A percentile compares a stretch with the other conserved stretches of the same genome.
These are phyloP conservation scores for Morella rubra DNA, from an alignment of 306 rosid species.

Conservation along the genomic window DNA sequence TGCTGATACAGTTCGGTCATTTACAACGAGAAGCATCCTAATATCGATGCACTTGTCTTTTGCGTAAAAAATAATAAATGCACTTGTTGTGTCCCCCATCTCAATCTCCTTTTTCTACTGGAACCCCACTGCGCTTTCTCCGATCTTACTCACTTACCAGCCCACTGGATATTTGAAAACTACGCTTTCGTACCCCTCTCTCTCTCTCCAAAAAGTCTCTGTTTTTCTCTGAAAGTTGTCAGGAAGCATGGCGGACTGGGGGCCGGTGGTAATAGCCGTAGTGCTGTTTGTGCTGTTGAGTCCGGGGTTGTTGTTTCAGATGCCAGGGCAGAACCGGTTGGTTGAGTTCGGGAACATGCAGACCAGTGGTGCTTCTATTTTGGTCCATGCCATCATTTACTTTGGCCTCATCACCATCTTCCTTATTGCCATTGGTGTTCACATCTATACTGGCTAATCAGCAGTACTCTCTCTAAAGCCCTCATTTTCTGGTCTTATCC, in stretches of 20 bases:
- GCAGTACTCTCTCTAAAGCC: no score
- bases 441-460: conserved; percentile 55
- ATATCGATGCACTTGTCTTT: conserved; percentile 3
- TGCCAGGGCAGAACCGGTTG: conserved; percentile 49
- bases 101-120: not conserved
- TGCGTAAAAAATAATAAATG: no score
- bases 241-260: conserved; percentile 76
- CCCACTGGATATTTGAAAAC: not conserved
- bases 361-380: conserved; percentile 69
- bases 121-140: conserved; percentile 1
- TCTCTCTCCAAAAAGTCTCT: not conserved
- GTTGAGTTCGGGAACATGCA: conserved; percentile 77
- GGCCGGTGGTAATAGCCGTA: conserved; percentile 76
- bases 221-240: not conserved
- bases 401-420: conserved; percentile 84
- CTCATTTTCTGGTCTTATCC: no score
- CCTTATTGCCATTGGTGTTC: conserved; percentile 69
- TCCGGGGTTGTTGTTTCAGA: conserved; percentile 76
- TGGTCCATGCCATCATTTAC: conserved; percentile 74
- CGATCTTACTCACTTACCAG: conserved; percentile 2
- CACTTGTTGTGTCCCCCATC: not conserved
- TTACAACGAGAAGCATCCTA: not conserved
- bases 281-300: conserved; percentile 63
- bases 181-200: not conserved
- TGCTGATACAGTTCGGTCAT: not conserved